A percentile compares a stretch with the other conserved stretches of the same genome.
These are phyloP conservation scores for Acacia confusa DNA, from an alignment of 306 rosid species.

Conservation along the genomic window DNA sequence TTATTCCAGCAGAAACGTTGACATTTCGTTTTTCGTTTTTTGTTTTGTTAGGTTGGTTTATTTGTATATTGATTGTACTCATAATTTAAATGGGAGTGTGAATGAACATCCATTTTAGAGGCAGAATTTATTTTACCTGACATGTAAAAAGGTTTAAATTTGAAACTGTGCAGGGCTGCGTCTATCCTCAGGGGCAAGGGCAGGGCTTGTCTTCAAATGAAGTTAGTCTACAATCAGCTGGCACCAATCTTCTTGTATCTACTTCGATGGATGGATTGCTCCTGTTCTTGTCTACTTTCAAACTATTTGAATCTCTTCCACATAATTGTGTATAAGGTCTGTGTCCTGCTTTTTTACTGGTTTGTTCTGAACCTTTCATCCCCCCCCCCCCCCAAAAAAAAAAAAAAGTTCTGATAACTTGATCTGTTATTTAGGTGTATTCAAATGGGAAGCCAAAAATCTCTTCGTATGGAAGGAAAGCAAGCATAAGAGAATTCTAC, in stretches of 20 bases:
- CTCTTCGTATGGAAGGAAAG: conserved; percentile 61
- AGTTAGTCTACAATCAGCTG: conserved; percentile 59
- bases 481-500: conserved; percentile 63
- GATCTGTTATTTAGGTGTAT: conserved; percentile 40
- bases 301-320: conserved; percentile 58
- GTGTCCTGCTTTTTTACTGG: conserved; percentile 20
- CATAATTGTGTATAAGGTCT: conserved; percentile 62
- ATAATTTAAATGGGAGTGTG: background rate
- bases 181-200: conserved; percentile 65
- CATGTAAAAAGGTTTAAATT: background rate
- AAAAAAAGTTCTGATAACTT: background rate
- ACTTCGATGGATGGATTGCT: conserved; percentile 65
- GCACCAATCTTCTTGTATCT: conserved; percentile 61
- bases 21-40: background rate
- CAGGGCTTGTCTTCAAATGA: conserved; percentile 61
- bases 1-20: background rate
- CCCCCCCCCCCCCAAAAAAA: background rate
- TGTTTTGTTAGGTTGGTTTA: background rate
- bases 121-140: background rate
- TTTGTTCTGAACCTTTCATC: background rate
- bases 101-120: background rate
- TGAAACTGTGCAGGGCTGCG: conserved; percentile 65
- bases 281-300: conserved; percentile 56
- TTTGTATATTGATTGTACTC: background rate
- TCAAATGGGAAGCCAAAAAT: conserved; percentile 46